Evolutionary conservation across 2,329 filamentous ascomycete species (phyloP), one percentile per base, ranked within the genome.

Genomic region (Penicillium sp.): DNA sequence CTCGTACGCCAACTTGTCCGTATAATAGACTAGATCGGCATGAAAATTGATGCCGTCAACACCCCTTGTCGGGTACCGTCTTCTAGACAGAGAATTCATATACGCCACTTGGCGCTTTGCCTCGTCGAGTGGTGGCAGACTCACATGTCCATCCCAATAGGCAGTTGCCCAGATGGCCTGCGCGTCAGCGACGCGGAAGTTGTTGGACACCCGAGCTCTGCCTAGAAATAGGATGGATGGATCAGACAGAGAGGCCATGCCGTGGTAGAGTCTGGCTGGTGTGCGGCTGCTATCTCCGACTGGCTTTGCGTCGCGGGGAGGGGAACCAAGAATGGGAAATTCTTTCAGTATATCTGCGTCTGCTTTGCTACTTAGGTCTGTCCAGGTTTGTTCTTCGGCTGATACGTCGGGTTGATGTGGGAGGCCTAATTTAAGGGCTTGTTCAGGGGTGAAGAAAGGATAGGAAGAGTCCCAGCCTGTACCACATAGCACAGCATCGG

Each of bases 21-120:
- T 54, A 20, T 54, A 54, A 54, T 54, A 46, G 14, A 54, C 51
- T 43, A 54, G 23, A 54, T 54, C 51, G 7, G 51, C 51, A 38
- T 54, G 51, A 16, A 54, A 54, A 14, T 54, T 54, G 18, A 54
- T 23, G 6, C 51, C 51, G 42, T 54, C 51, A 6, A 46, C 7
- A 26, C 43, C 51, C 43, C 51, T 45, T 2, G 51, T 47, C 43
- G 51, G 51, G 20, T 54, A 54, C 14, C 51, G 51, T 40, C 51
- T 54, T 47, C 51, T 42, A 20, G 51, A 54, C 21, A 54, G 18
- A 9, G 51, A 42, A 40, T 54, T 54, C 51, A 54, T 54, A 54
- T 54, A 40, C 30, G 51, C 51, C 5, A 54, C 51, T 40, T 47
- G 28, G 12, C 51, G 42, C 28, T 20, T 54, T 26, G 28, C 51